phyloP scores from a whole-genome alignment of 148 eudicot genomes.

The Amaranthus cruentus region DNA sequence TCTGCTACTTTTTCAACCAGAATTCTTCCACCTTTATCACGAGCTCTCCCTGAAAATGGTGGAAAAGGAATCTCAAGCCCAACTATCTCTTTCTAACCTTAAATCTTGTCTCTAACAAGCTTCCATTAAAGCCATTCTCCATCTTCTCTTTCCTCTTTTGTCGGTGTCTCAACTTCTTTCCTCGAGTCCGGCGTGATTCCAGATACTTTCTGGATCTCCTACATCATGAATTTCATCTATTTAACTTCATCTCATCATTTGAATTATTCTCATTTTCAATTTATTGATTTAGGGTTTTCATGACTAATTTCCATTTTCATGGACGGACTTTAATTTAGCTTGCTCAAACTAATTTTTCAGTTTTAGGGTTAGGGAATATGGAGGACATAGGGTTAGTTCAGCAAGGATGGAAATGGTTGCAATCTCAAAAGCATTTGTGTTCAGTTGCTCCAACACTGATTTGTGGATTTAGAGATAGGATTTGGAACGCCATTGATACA shows the following conservation, averaged over 20 bases:
- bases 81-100: constrained; percentile 1
- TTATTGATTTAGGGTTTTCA: constrained; percentile 15
- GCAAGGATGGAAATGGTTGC: constrained; percentile 84
- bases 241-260: background rate
- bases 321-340: constrained; percentile 17
- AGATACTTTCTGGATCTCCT: constrained; percentile 13
- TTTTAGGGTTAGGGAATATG: constrained; percentile 28
- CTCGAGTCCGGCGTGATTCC: background rate
- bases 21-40: constrained; percentile 26
- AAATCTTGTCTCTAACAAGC: constrained; percentile 19
- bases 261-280: constrained; percentile 18
- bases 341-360: constrained; percentile 2
- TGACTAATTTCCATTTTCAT: background rate
- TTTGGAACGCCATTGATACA: constrained; percentile 50
- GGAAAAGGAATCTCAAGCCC: constrained; percentile 20
- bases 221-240: constrained; percentile 1
- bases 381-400: constrained; percentile 87
- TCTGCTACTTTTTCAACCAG: constrained; percentile 6
- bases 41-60: constrained; percentile 34
- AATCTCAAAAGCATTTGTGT: constrained; percentile 53
- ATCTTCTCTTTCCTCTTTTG: background rate
- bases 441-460: constrained; percentile 41
- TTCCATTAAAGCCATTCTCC: constrained; percentile 35
- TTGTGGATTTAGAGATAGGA: constrained; percentile 49
- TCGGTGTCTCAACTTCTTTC: too few relatives aligned